These are phyloP conservation scores for Pseudozyma thailandica DNA, from an alignment of 1,284 basidiomycete species.

Conservation along the genomic window DNA sequence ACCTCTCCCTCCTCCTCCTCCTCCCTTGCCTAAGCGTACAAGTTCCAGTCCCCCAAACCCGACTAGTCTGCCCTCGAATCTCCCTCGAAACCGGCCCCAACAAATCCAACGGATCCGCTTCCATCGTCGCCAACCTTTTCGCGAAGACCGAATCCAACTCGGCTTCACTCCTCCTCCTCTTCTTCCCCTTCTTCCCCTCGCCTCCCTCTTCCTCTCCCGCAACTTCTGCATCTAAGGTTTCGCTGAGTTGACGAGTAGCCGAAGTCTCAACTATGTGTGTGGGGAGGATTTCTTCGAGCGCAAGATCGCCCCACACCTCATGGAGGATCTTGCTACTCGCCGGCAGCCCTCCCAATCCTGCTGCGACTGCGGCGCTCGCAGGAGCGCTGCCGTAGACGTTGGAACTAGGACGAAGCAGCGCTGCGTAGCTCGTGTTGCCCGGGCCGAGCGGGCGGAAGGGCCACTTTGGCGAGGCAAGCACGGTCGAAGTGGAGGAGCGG, in stretches of 20 bases:
- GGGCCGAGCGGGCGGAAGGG: slow-evolving; percentile 55
- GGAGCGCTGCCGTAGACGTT: slow-evolving; percentile 41
- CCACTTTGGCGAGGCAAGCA: slow-evolving; percentile 45
- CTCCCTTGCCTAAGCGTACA: neutral
- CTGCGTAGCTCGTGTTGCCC: slow-evolving; percentile 47
- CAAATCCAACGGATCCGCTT: slow-evolving; percentile 41
- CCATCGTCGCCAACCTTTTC: slow-evolving; percentile 18
- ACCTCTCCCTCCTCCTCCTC: neutral
- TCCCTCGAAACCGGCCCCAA: slow-evolving; percentile 39
- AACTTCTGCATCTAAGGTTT: neutral
- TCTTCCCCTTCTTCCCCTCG: slow-evolving; percentile 9
- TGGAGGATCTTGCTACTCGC: slow-evolving; percentile 23
- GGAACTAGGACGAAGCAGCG: slow-evolving; percentile 43
- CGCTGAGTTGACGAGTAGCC: slow-evolving; percentile 18
- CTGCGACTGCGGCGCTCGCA: slow-evolving; percentile 40
- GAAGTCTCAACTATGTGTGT: slow-evolving; percentile 23
- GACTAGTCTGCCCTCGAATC: slow-evolving; percentile 32
- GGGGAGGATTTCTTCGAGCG: slow-evolving; percentile 53
- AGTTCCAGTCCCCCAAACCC: slow-evolving; percentile 28
- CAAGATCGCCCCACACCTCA: slow-evolving; percentile 60
- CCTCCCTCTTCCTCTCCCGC: neutral
- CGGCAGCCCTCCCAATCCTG: slow-evolving; percentile 32
- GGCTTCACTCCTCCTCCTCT: slow-evolving; percentile 19
- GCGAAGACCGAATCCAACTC: slow-evolving; percentile 28
- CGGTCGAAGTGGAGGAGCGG: slow-evolving; percentile 27